These are phyloP conservation scores for Hydrangea macrophylla DNA, from an alignment of 148 eudicot species.

Conservation along the genomic window DNA sequence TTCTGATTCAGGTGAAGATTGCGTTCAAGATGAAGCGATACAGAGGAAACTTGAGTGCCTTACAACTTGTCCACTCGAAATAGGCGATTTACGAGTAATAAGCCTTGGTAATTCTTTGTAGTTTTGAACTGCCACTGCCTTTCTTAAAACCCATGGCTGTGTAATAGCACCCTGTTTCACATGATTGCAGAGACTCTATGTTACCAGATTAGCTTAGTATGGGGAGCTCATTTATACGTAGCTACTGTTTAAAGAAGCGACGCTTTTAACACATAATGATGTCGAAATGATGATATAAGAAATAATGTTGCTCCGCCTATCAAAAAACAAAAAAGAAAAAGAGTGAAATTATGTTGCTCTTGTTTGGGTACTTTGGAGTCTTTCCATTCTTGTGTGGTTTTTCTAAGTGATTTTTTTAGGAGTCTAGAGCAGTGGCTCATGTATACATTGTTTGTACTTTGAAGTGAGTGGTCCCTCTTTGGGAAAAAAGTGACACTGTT, in stretches of 20 bases:
- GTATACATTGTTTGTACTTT: no score
- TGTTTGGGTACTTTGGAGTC: no score
- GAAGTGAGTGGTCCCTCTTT: no score
- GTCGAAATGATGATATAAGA: no score
- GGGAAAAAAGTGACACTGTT: not conserved
- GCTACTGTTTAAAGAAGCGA: not conserved
- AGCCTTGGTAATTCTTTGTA: conserved; percentile 41
- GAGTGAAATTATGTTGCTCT: no score
- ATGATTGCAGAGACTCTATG: not conserved
- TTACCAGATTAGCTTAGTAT: not conserved
- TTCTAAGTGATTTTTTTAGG: no score
- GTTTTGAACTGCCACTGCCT: not conserved
- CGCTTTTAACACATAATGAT: not conserved
- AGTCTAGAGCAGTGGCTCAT: no score
- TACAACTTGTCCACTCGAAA: conserved; percentile 34
- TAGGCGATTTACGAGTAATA: conserved; percentile 48
- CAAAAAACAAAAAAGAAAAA: no score
- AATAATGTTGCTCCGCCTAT: no score
- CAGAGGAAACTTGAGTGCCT: conserved; percentile 28
- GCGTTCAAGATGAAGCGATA: conserved; percentile 27
- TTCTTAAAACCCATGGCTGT: not conserved
- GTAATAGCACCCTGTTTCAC: not conserved
- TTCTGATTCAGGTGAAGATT: conserved; percentile 41
- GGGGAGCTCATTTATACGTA: not conserved
- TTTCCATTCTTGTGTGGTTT: no score